Evolutionary conservation across 83 land plant species (phyloP).

Genomic region (Thuja plicata): DNA sequence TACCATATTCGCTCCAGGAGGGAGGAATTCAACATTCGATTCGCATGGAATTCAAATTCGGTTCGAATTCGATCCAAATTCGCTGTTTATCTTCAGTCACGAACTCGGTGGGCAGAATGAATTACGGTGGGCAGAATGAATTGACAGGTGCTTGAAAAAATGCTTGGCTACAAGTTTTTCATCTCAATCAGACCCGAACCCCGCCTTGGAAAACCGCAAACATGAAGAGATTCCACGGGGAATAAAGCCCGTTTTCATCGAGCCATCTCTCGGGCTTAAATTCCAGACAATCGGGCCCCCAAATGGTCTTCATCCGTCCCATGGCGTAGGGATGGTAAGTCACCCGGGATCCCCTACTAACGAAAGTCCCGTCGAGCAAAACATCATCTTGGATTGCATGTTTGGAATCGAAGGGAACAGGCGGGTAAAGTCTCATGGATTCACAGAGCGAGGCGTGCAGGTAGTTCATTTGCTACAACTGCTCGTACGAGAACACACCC

Average conservation of each 20-base stretch:
- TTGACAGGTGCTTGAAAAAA: too few relatives aligned
- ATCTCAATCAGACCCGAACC: slow-evolving; percentile 6
- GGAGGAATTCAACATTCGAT: too few relatives aligned
- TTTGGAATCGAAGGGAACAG: slow-evolving; percentile 33
- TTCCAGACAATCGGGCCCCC: slow-evolving; percentile 34
- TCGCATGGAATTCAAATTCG: too few relatives aligned
- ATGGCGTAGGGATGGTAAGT: slow-evolving; percentile 24
- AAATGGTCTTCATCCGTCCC: slow-evolving; percentile 27
- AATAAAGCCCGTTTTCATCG: slow-evolving; percentile 9
- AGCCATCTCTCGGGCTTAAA: slow-evolving; percentile 43
- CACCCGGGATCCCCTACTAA: slow-evolving; percentile 10
- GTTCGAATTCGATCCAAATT: too few relatives aligned
- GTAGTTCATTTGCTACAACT: slow-evolving; percentile 23
- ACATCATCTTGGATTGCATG: slow-evolving; percentile 20
- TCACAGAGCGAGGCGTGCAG: slow-evolving; percentile 30
- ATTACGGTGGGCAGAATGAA: too few relatives aligned
- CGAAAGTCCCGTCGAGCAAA: slow-evolving; percentile 26
- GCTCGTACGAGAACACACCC: slow-evolving; percentile 10
- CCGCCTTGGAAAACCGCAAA: slow-evolving; percentile 13
- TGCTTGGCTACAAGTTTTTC: too few relatives aligned
- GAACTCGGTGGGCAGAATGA: too few relatives aligned
- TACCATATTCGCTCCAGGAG: too few relatives aligned
- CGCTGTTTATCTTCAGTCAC: too few relatives aligned
- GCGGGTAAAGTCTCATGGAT: slow-evolving; percentile 27
- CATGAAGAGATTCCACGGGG: neutral